Evolutionary conservation across 225 moss, liverwort and hornwort species (phyloP), one percentile per base, ranked within the genome.

Genomic region (Marchantia polymorpha): DNA sequence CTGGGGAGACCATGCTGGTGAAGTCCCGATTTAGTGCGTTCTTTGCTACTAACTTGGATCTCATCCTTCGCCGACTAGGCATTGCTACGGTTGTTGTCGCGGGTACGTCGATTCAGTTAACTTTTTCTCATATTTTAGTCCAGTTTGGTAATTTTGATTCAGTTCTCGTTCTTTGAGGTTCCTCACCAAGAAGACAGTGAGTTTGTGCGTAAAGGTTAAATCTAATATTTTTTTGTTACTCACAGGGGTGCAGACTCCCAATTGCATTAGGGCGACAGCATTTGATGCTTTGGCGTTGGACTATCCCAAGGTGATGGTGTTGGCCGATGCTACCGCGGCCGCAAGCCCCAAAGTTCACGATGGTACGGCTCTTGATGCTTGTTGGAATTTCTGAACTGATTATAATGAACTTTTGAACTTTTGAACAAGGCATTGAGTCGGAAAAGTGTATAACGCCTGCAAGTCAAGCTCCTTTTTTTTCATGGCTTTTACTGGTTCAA

Each of bases 251-350:
- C 99, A 99, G 82, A 99, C 95, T 74, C 93, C 99, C 58, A 99
- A 95, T 85, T 99, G 99, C 87, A 92, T 95, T 76, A 88, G 95
- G 69, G 99, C 99, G 56, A 99, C 95, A 80, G 90, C 90, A 59
- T 93, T 89, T 76, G 95, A 95, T 90, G 95, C 92, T 55, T 17
- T 94, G 76, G 95, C 99, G 12, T 87, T 90, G 81, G 99, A 99
- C 82, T 99, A 95, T 81, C 87, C 85, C 55, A 83, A 82, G 81
- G 92, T 99, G 48, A 63, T 81, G 55, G 99, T 99, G 74, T 87
- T 99, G 74, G 86, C 91, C 19, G 88, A 99, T 87, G 99, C 94
- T 67, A 90, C 91, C 47, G 99, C 86, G 63, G 99, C 89, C 74
- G 82, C 84, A n/a, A 87, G 82, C 74, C 83, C 89, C 77, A 82